phyloP scores from a whole-genome alignment of 257 asterid species.

The Solanum medicagineum region DNA sequence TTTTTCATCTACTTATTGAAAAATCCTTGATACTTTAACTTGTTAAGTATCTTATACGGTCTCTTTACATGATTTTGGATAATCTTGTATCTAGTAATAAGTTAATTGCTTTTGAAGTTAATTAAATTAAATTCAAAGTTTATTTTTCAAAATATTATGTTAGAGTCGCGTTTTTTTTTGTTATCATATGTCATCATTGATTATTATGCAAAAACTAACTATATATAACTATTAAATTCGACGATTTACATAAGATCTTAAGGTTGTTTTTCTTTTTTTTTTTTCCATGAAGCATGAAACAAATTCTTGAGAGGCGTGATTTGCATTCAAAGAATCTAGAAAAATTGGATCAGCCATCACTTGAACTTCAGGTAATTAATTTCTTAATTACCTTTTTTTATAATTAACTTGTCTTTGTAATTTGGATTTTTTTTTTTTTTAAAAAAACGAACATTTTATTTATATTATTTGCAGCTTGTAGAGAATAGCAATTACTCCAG shows the following conservation, averaged over 20 bases:
- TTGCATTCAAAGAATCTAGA: slow-evolving; percentile 65
- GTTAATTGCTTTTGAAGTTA: not conserved
- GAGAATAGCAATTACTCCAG: slow-evolving; percentile 48
- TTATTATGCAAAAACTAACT: not conserved
- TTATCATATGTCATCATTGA: not conserved
- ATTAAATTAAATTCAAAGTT: too few relatives aligned
- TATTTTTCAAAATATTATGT: too few relatives aligned
- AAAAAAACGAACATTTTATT: not conserved
- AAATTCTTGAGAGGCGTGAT: slow-evolving; percentile 58
- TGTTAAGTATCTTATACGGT: not conserved
- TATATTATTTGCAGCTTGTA: slow-evolving; percentile 39
- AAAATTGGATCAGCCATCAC: slow-evolving; percentile 66
- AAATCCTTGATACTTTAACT: not conserved
- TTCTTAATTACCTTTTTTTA: not conserved
- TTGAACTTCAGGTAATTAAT: slow-evolving; percentile 55
- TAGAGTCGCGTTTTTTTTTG: not conserved
- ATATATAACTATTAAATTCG: not conserved
- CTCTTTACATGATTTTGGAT: not conserved
- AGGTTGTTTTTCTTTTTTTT: not conserved
- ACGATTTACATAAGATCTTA: not conserved
- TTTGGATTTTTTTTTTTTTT: not conserved
- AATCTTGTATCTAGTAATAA: not conserved
- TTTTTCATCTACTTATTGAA: not conserved
- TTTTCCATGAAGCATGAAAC: slow-evolving; percentile 42
- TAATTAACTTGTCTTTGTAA: not conserved